Conservation (phyloP, 139 green algal genomes). For the Chlamydomonas sp. region DNA sequence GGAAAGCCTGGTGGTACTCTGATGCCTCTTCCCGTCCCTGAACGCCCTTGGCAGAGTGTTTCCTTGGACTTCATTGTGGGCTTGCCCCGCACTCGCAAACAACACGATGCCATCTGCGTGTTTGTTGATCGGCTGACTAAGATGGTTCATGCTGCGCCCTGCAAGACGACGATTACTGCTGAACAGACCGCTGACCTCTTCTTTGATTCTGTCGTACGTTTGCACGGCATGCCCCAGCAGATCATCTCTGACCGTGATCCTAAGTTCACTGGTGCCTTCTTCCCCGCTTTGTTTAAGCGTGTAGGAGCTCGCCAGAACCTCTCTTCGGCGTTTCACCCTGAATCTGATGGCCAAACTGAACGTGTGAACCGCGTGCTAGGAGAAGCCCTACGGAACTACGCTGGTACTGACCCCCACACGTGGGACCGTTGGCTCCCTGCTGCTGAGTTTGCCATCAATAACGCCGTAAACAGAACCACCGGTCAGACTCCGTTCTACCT, state of each 20-base stretch:
- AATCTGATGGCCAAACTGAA: slow-evolving; percentile 45
- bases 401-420: not conserved
- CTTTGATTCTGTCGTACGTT: not conserved
- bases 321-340: slow-evolving; percentile 25
- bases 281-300: not conserved
- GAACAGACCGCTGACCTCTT: slow-evolving; percentile 36
- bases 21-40: slow-evolving; percentile 47
- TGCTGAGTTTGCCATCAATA: not conserved
- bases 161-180: slow-evolving; percentile 24
- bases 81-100: slow-evolving; percentile 31
- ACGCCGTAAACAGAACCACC: not conserved
- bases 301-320: not conserved
- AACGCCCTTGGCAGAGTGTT: slow-evolving; percentile 41
- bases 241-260: slow-evolving; percentile 36
- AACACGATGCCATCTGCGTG: slow-evolving; percentile 51
- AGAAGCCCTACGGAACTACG: slow-evolving; percentile 29
- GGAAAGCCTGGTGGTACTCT: slow-evolving; percentile 29
- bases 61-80: slow-evolving; percentile 54
- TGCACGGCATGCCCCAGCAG: slow-evolving; percentile 9
- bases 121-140: slow-evolving; percentile 59
- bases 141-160: slow-evolving; percentile 48
- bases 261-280: slow-evolving; percentile 31
- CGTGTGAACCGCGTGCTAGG: slow-evolving; percentile 24
- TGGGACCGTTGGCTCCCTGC: not conserved
- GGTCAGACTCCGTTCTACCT: not conserved